Evolutionary conservation across 2,329 filamentous ascomycete genomes (phyloP), one percentile per base, ranked within the genome.

Genomic region (Alternaria angustiovoidea): DNA sequence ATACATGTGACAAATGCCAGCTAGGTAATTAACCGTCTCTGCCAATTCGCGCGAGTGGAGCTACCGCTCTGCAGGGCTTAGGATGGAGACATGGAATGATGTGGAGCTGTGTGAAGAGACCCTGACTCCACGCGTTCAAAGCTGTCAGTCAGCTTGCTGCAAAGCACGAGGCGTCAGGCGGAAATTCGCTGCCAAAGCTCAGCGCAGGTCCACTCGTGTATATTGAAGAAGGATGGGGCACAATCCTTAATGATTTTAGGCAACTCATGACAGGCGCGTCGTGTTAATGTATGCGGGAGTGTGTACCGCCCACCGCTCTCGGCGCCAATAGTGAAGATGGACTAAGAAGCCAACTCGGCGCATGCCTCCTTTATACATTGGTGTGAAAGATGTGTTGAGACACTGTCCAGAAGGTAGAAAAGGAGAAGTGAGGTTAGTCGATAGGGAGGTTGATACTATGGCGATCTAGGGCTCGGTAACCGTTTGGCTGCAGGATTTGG

Each of bases 1-100:
- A 44, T 54, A 61, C 48, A 46, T 52, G 56, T 48, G 52, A 46
- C 58, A 47, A 55, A 54, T 32, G 54, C 60, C 36, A 53, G 34
- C 58, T 43, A 18, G 54, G 36, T 53, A 51, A 54, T 60, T 56
- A 62, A 57, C 54, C 62, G 63, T 58, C 47, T 28, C 56, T 46
- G 42, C 34, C 54, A 54, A 52, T 51, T 48, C 51, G 42, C 24
- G 22, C 51, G 44, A 46, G 61, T 61, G 58, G 46, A 59, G 32
- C 54, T 38, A 39, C 54, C 44, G 49, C 39, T 28, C 39, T 52
- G 47, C 47, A 49, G 22, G 24, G 51, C 43, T 36, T 44, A 28
- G 30, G 24, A 53, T 39, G 36, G 49, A 28, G 51, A 54, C 18
- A 48, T 46, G 56, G 32, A 28, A 39, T 16, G 22, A 39, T 38